Conservation (phyloP, 163 green algal species). For the Prototheca wickerhamii region DNA sequence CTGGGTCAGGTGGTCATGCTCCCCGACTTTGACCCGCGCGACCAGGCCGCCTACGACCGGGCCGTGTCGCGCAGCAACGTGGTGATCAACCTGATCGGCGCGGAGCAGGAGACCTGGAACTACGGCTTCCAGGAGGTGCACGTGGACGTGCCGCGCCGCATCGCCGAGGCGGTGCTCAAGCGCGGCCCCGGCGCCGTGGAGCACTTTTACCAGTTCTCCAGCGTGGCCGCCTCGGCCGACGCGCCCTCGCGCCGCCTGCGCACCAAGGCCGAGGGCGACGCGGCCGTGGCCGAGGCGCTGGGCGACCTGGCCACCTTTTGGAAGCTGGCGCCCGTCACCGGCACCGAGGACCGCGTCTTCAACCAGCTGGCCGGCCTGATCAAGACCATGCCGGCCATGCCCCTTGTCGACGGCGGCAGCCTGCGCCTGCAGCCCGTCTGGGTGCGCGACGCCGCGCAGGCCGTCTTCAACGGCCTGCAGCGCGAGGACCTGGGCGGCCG, state of each 20-base stretch:
- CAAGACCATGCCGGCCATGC: slow-evolving; percentile 56
- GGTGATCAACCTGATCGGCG: slow-evolving; percentile 91
- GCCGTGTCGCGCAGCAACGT: slow-evolving; percentile 77
- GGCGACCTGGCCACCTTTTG: slow-evolving; percentile 67
- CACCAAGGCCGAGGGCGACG: slow-evolving; percentile 78
- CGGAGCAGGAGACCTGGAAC: slow-evolving; percentile 87
- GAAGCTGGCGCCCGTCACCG: slow-evolving; percentile 60
- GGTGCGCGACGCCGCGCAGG: slow-evolving; percentile 74
- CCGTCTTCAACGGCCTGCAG: slow-evolving; percentile 57
- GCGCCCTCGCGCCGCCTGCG: slow-evolving; percentile 59
- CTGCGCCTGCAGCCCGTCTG: slow-evolving; percentile 70
- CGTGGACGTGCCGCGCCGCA: slow-evolving; percentile 45
- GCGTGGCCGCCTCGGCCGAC: slow-evolving; percentile 39
- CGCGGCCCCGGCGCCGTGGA: slow-evolving; percentile 24
- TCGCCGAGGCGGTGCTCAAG: slow-evolving; percentile 46
- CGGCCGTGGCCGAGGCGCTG: slow-evolving; percentile 41
- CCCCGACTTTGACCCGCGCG: slow-evolving; percentile 45
- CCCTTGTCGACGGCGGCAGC: slow-evolving; percentile 67
- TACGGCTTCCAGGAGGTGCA: slow-evolving; percentile 84
- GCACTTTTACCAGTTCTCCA: slow-evolving; percentile 74
- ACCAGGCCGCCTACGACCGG: slow-evolving; percentile 64
- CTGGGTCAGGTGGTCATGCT: slow-evolving; percentile 73
- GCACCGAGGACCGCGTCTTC: slow-evolving; percentile 88
- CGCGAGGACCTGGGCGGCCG: slow-evolving; percentile 58
- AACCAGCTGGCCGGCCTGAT: slow-evolving; percentile 67